Evolutionary conservation across 2,329 filamentous ascomycete species (phyloP).

Genomic region (Rutstroemia sp.): DNA sequence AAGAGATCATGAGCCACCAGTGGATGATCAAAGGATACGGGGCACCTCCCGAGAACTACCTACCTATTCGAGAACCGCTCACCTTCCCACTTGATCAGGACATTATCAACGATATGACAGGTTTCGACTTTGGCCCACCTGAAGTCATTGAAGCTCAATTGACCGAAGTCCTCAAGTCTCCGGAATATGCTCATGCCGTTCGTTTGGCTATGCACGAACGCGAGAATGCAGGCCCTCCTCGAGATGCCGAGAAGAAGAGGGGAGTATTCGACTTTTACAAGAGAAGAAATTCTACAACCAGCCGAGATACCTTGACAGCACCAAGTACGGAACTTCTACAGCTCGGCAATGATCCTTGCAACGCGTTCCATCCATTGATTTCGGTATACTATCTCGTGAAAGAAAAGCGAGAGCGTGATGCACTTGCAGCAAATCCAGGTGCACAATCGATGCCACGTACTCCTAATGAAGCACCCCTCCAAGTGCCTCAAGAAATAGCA

Average conservation of each 20-base stretch:
- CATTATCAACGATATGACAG: conserved; percentile 89
- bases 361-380: conserved; percentile 85
- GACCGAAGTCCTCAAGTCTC: conserved; percentile 79
- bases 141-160: conserved; percentile 79
- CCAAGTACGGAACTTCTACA: conserved; percentile 83
- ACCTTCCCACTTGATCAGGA: conserved; percentile 74
- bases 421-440: conserved; percentile 48
- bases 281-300: conserved; percentile 79
- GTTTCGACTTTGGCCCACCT: conserved; percentile 89
- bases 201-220: conserved; percentile 60
- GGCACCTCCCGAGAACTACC: conserved; percentile 78
- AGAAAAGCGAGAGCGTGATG: conserved; percentile 84
- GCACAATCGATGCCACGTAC: conserved; percentile 48
- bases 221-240: conserved; percentile 44
- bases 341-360: conserved; percentile 77
- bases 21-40: conserved; percentile 95
- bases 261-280: conserved; percentile 95
- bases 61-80: conserved; percentile 79
- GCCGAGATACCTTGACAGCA: conserved; percentile 75
- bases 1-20: conserved; percentile 88
- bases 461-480: conserved; percentile 44
- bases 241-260: conserved; percentile 71
- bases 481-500: conserved; percentile 62
- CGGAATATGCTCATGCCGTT: conserved; percentile 87
- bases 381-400: conserved; percentile 95